Base-by-base conservation (phyloP, 257 asterid genomes). In the Verbascum thapsus region DNA sequence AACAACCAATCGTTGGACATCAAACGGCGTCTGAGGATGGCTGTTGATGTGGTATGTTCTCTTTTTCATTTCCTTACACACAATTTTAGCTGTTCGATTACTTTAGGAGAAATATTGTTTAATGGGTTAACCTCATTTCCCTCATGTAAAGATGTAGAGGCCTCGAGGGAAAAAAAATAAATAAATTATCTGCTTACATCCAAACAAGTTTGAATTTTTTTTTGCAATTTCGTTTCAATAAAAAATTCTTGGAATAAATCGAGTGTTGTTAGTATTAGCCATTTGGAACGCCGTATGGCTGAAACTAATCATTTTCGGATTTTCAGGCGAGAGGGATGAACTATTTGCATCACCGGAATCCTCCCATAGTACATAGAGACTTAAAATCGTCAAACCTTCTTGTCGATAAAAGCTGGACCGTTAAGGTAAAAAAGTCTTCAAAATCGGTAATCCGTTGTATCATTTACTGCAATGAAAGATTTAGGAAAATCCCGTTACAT, bases 311-410 rank as follows among this genome's bases (percentile, higher is more conserved):
- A 35, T 16, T 39, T 65, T 35, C 54, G 66, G 49, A 43, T 40
- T 41, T 76, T 61, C 77, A 88, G 95, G 91, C 89, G 23, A 83
- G 86, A 77, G 96, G 96, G 45, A 79, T 88, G 91, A 83, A 80
- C 72, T 88, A 88, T 72, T 73, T 88, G 82, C 96, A 88, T 70
- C 84, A 69, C 45, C 72, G 91, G 52, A 88, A 83, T 63, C 96
- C 96, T 34, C 90, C 96, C 22, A 83, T 88, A 18, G 89, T 85
- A 18, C 96, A 88, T 45, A 64, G 96, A 68, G 96, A 88, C 74
- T 73, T 88, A 52, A 88, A 88, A 81, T 85, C 96, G 39, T 85
- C 96, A 3, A 88, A 88, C 70, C 88, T 88, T 63, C 85, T 88
- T 7, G 96, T 85, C 18, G 91, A 83, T 58, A 88, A 83, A 74